Base-by-base conservation (phyloP, 208 protist species). In the Kentomonas sorsogonicus region DNA sequence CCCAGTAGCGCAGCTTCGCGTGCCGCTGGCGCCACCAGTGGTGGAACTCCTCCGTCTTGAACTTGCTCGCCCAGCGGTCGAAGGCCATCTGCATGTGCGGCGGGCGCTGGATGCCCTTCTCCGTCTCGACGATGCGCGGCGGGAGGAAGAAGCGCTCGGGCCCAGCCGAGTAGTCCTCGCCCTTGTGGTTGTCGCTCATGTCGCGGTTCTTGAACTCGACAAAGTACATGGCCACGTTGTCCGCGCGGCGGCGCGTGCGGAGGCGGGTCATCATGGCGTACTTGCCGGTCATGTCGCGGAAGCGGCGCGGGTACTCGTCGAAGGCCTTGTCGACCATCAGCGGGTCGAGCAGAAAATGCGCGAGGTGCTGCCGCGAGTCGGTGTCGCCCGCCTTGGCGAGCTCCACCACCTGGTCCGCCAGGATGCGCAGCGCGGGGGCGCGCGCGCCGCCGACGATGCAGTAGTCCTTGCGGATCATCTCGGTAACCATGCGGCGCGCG, bases 31-130 rank as follows among this genome's bases (percentile, higher is more conserved):
- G 75, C 89, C 89, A 95, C 86, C 89, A 95, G 66, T 92, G 83
- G 55, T 93, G 85, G 62, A 95, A 95, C 74, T 95, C 85, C 59
- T 92, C 83, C 47, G 89, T 95, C 66, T 95, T 95, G 58, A 91
- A 95, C 63, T 93, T 92, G 63, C 77, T 90, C 7, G 89, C 84
- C 86, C 89, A 95, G 10, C 89, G 81, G 53, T 95, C 89, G 68
- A 95, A 95, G 6, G 85, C 85, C 89, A 95, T 92, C 56, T 95
- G 89, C 89, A 95, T 95, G 70, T 95, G 89, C 31, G 84, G 84
- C 15, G 89, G 89, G 0, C 84, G 79, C 64, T 93, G 83, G 60
- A 92, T 89, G 43, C 85, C 89, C 63, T 93, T 90, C 56, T 93
- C 84, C 10, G 83, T 88, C 57, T 95, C 85, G 27, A 95, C 66